A percentile compares a stretch with the other conserved stretches of the same genome.
Conservation (phyloP, 2,329 filamentous ascomycete genomes). For the Ciborinia camelliae region DNA sequence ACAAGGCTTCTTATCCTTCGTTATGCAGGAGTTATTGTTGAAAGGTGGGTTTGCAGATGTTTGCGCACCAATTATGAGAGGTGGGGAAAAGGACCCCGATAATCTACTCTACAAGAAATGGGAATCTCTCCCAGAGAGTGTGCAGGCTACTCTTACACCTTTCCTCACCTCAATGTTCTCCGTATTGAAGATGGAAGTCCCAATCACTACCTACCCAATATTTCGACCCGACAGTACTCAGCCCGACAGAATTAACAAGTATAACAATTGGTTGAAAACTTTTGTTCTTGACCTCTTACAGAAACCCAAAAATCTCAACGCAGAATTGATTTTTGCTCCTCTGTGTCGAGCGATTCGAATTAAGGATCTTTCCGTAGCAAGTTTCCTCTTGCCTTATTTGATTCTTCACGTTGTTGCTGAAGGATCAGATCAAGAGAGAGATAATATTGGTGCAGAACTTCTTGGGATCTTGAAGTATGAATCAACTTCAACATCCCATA, state of each 20-base stretch:
- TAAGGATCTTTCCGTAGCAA: slow-evolving; percentile 80
- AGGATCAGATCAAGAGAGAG: slow-evolving; percentile 59
- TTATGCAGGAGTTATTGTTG: slow-evolving; percentile 86
- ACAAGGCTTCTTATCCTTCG: slow-evolving; percentile 89
- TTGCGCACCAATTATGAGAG: slow-evolving; percentile 32
- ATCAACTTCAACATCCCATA: slow-evolving; percentile 50
- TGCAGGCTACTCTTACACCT: slow-evolving; percentile 79
- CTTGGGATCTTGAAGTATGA: slow-evolving; percentile 65
- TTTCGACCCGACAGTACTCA: slow-evolving; percentile 50
- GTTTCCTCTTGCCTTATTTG: slow-evolving; percentile 85
- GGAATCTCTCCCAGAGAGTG: slow-evolving; percentile 70
- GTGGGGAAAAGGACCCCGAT: slow-evolving; percentile 43
- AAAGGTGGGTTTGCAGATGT: slow-evolving; percentile 69
- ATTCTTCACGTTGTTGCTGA: slow-evolving; percentile 79
- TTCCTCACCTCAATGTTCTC: slow-evolving; percentile 83
- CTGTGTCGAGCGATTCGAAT: slow-evolving; percentile 78
- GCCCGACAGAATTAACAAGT: slow-evolving; percentile 65
- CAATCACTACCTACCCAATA: slow-evolving; percentile 69
- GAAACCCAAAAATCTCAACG: slow-evolving; percentile 70
- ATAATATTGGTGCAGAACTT: slow-evolving; percentile 69
- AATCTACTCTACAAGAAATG: slow-evolving; percentile 69
- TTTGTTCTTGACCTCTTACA: slow-evolving; percentile 81
- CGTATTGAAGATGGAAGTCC: slow-evolving; percentile 55
- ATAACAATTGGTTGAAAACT: slow-evolving; percentile 76
- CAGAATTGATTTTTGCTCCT: slow-evolving; percentile 74